Conservation (phyloP, 257 asterid genomes). For the Penstemon barbatus region DNA sequence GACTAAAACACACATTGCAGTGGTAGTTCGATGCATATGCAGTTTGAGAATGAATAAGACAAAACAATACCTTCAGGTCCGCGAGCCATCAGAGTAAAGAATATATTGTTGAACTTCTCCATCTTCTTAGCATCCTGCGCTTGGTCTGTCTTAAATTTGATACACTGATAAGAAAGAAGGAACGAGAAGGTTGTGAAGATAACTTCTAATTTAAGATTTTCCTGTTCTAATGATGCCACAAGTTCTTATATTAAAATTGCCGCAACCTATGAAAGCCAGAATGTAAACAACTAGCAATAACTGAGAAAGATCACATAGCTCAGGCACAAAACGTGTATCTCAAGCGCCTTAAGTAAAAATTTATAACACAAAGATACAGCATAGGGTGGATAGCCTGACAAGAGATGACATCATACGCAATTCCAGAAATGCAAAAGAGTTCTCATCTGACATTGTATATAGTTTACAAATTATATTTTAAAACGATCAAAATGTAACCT, state of each 20-base stretch:
- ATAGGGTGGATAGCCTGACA: neutral
- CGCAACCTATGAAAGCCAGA: slow-evolving; percentile 9
- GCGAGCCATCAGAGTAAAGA: slow-evolving; percentile 84
- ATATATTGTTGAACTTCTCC: slow-evolving; percentile 78
- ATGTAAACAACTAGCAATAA: neutral
- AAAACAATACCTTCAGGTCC: slow-evolving; percentile 73
- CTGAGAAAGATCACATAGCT: slow-evolving; percentile 11
- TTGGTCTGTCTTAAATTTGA: slow-evolving; percentile 90
- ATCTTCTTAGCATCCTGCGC: slow-evolving; percentile 88
- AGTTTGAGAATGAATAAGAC: slow-evolving; percentile 13
- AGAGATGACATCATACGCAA: neutral
- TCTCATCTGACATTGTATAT: slow-evolving; percentile 20
- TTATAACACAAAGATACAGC: neutral
- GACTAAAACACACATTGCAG: neutral
- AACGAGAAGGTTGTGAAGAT: slow-evolving; percentile 17
- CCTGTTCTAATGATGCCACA: slow-evolving; percentile 1
- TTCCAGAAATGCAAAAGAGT: slow-evolving; percentile 12
- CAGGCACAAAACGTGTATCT: slow-evolving; percentile 18
- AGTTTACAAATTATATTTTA: neutral
- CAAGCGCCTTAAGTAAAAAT: slow-evolving; percentile 1
- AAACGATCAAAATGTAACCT: too few species aligned
- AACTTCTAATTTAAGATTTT: slow-evolving; percentile 1
- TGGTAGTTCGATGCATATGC: slow-evolving; percentile 16
- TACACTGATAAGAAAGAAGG: slow-evolving; percentile 46
- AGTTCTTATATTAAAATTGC: slow-evolving; percentile 17